Base-by-base conservation (phyloP, 2,329 filamentous ascomycete genomes). In the Purpureocillium lavendulum region DNA sequence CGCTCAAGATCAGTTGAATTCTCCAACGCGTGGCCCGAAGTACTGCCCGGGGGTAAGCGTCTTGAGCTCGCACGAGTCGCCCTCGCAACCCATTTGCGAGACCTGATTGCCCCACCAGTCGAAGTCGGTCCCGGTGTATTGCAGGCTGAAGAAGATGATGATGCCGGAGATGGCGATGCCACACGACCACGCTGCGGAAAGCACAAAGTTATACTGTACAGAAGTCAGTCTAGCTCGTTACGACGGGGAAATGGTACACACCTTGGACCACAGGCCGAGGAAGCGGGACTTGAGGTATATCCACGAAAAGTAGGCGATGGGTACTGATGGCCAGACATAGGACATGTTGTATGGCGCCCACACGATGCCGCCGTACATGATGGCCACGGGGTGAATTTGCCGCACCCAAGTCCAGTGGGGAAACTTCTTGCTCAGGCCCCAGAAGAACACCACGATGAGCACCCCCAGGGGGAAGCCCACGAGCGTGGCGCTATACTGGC, bases 91-190 rank as follows among this genome's bases (percentile, higher is more conserved):
- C 38, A 59, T 45, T 13, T 58, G 55, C 4, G 61, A 55, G 7
- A 65, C 56, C 14, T 48, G 54, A 47, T 73, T 73, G 28, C 70
- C 70, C 69, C 69, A 73, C 70, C 70, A 73, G 8, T 63, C 45
- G 33, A 73, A 49, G 17, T 61, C 51, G 4, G 62, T 54, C 5
- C 59, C 58, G n/a, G 61, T 59, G 46, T 64, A 69, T 45, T 71
- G 64, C 13, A 75, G 53, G 12, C 64, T 59, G 48, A 75, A 76
- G 60, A 75, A 73, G 45, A 75, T 71, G 47, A 75, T 56, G 44
- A 75, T 65, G 38, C 60, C 70, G 0, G 69, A 56, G 35, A 75
- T 65, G 39, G 71, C 70, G 31, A 75, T 66, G 24, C 65, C 70
- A 17, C 65, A 66, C 15, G 63, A 69, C 53, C 71, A 69, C 12